phyloP scores from a whole-genome alignment of 306 rosid species.

The Prosopis cineraria region DNA sequence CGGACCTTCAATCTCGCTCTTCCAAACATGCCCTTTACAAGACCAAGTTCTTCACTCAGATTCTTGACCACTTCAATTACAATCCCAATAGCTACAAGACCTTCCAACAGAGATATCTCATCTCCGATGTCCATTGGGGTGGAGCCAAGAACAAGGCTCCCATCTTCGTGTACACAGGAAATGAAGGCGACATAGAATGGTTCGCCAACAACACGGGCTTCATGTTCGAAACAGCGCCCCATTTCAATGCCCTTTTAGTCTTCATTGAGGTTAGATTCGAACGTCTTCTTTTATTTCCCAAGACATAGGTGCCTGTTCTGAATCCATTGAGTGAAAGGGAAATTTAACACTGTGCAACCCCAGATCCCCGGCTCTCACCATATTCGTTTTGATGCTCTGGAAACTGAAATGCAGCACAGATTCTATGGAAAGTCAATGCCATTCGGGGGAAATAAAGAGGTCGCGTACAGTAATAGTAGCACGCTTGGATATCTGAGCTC shows the following conservation, averaged over 20 bases:
- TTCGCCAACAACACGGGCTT: constrained; percentile 81
- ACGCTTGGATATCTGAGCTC: constrained; percentile 77
- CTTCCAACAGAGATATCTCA: constrained; percentile 69
- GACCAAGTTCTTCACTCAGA: constrained; percentile 70
- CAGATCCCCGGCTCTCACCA: not conserved
- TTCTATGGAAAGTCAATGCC: constrained; percentile 84
- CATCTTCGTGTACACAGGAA: constrained; percentile 81
- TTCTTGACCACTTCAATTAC: constrained; percentile 79
- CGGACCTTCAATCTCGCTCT: constrained; percentile 38
- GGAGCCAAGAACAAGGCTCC: constrained; percentile 55
- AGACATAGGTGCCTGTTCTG: not conserved
- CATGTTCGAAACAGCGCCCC: constrained; percentile 61
- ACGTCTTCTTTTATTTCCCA: not conserved
- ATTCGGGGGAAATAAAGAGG: constrained; percentile 56
- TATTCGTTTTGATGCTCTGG: not conserved
- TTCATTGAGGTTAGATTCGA: constrained; percentile 81
- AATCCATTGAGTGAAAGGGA: not conserved
- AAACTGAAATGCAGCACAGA: constrained; percentile 65
- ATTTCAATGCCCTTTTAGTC: constrained; percentile 73
- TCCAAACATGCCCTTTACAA: constrained; percentile 39
- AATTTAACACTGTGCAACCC: not conserved
- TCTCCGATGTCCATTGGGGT: constrained; percentile 59
- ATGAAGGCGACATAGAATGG: constrained; percentile 81
- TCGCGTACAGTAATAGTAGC: constrained; percentile 59
- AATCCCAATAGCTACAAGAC: constrained; percentile 65